A percentile compares a stretch with the other conserved stretches of the same genome.
Conservation (phyloP, 1,139 yeast genomes). For the Debaryomyces sp. region DNA sequence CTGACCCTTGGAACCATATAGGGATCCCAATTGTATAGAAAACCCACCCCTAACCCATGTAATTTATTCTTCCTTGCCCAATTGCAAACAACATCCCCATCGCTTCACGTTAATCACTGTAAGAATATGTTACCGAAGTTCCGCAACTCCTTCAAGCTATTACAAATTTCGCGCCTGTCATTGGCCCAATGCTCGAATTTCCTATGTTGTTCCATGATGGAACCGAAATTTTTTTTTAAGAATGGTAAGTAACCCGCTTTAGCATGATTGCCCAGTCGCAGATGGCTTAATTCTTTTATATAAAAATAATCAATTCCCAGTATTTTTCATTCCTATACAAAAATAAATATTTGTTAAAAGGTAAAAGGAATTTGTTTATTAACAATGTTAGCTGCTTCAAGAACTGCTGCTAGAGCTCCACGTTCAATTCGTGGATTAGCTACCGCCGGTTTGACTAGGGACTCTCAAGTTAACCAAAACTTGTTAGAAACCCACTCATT, state of each 20-base stretch:
- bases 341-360: neutral
- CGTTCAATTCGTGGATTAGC: slow-evolving; percentile 70
- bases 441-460: slow-evolving; percentile 75
- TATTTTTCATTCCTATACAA: neutral
- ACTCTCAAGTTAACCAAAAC: slow-evolving; percentile 91
- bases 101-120: neutral
- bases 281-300: slow-evolving; percentile 2
- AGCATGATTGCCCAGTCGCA: slow-evolving; percentile 7
- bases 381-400: slow-evolving; percentile 45
- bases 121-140: neutral
- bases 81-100: neutral
- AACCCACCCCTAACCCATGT: neutral
- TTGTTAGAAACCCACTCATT: slow-evolving; percentile 85
- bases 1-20: neutral
- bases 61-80: neutral
- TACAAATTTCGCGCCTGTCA: slow-evolving; percentile 21
- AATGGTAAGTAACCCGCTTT: slow-evolving; percentile 8
- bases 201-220: slow-evolving; percentile 8
- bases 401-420: slow-evolving; percentile 30
- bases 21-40: neutral
- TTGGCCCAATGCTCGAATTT: slow-evolving; percentile 15
- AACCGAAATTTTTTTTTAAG: slow-evolving; percentile 9
- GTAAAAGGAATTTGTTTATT: slow-evolving; percentile 5
- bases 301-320: slow-evolving; percentile 4
- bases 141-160: slow-evolving; percentile 12